Evolutionary conservation across 225 moss, liverwort and hornwort species (phyloP).

Genomic region (Sphagnum tenellum): DNA sequence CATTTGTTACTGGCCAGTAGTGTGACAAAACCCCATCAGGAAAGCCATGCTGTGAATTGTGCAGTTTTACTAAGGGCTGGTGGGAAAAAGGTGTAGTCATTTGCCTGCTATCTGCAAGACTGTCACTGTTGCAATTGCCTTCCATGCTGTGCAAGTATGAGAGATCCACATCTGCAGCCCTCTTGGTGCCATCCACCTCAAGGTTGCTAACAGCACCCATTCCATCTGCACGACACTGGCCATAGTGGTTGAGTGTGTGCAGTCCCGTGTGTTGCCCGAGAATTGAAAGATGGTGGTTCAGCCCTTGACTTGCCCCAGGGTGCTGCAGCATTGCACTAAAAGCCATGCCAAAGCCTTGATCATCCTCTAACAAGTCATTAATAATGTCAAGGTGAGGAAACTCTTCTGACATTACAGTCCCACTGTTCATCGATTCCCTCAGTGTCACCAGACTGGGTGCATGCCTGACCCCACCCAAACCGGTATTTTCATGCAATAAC

Average conservation of each 20-base stretch:
- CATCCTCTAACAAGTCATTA: slow-evolving; percentile 92
- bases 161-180: slow-evolving; percentile 47
- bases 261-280: slow-evolving; percentile 41
- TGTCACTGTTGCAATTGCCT: slow-evolving; percentile 7
- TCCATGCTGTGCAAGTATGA: slow-evolving; percentile 35
- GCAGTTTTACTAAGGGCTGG: slow-evolving; percentile 55
- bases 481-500: slow-evolving; percentile 38
- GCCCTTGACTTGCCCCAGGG: slow-evolving; percentile 33
- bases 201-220: slow-evolving; percentile 34
- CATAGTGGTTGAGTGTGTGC: slow-evolving; percentile 73
- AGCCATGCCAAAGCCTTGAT: slow-evolving; percentile 70
- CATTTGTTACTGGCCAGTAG: slow-evolving; percentile 66
- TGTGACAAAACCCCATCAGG: slow-evolving; percentile 71
- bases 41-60: slow-evolving; percentile 72
- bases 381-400: slow-evolving; percentile 99
- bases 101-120: slow-evolving; percentile 47
- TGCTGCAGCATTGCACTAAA: slow-evolving; percentile 60
- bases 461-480: slow-evolving; percentile 29
- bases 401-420: slow-evolving; percentile 80
- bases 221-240: slow-evolving; percentile 50
- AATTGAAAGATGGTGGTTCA: slow-evolving; percentile 42
- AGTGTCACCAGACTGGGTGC: slow-evolving; percentile 21
- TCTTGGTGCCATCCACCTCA: slow-evolving; percentile 51
- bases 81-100: slow-evolving; percentile 56
- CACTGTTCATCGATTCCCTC: slow-evolving; percentile 50